Evolutionary conservation across 192 early-diverging fungal genomes (phyloP).

Genomic region (Mortierella hygrophila): DNA sequence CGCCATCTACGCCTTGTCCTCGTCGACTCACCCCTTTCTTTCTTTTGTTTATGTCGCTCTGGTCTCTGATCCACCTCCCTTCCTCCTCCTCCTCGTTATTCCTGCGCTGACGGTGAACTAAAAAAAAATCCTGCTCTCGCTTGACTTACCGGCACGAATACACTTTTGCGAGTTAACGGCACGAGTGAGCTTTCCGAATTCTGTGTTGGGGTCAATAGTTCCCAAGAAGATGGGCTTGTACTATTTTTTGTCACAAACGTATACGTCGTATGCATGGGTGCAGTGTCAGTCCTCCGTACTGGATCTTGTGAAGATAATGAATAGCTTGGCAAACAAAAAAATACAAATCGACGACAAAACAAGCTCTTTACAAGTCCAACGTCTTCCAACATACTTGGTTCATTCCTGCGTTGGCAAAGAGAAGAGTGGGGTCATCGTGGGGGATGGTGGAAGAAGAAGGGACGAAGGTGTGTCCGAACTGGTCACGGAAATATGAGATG

Average conservation of each 20-base stretch:
- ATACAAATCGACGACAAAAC: too few species aligned
- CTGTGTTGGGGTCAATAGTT: constrained; percentile 93
- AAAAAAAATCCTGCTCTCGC: not conserved
- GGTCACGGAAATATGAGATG: constrained; percentile 86
- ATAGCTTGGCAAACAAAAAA: not conserved
- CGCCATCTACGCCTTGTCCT: not conserved
- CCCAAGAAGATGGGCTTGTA: constrained; percentile 98
- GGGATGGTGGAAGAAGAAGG: constrained; percentile 95
- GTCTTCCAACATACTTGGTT: constrained; percentile 76
- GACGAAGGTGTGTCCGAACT: constrained; percentile 79
- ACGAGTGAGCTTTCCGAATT: constrained; percentile 89
- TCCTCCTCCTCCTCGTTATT: not conserved
- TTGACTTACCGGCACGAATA: constrained; percentile 90
- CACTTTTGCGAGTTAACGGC: constrained; percentile 99
- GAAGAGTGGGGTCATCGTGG: constrained; percentile 94
- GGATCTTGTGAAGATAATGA: not conserved
- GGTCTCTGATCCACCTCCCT: not conserved
- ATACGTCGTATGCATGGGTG: not conserved
- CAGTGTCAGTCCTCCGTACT: not conserved
- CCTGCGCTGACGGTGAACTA: not conserved
- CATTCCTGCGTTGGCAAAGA: constrained; percentile 98
- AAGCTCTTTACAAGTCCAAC: not conserved
- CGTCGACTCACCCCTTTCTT: not conserved
- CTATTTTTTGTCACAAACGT: constrained; percentile 49
- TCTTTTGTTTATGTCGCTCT: not conserved